These are phyloP conservation scores for Exophiala mesophila DNA, from an alignment of 2,329 filamentous ascomycete genomes.

Conservation along the genomic window DNA sequence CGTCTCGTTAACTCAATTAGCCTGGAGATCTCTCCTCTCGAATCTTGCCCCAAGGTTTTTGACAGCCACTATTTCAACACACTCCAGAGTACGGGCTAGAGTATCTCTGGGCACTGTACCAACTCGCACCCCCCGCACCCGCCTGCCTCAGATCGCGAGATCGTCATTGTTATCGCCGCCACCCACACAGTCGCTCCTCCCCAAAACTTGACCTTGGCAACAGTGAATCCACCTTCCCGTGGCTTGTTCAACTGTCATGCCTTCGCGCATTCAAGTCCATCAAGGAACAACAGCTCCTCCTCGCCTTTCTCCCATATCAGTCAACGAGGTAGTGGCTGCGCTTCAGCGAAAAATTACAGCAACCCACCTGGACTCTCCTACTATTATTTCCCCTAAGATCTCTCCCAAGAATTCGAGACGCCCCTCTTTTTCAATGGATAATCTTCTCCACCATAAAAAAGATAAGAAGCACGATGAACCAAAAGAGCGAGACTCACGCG, in stretches of 20 bases:
- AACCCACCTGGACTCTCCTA: conserved; percentile 15
- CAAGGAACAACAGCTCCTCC: conserved; percentile 18
- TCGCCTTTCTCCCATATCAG: conserved; percentile 16
- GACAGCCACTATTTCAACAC: too few species aligned
- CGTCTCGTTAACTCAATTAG: too few species aligned
- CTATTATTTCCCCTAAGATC: conserved; percentile 1
- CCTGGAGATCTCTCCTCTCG: too few species aligned
- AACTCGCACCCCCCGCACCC: too few species aligned
- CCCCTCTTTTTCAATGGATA: conserved; percentile 41
- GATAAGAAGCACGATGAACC: conserved; percentile 29
- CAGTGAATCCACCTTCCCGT: too few species aligned
- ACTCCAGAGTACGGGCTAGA: too few species aligned
- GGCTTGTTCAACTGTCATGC: conserved; percentile 9
- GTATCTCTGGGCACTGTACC: too few species aligned
- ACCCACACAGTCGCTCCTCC: too few species aligned
- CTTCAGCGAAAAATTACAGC: conserved; percentile 23
- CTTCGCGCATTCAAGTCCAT: conserved; percentile 14
- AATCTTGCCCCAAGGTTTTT: too few species aligned
- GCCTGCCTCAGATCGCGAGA: too few species aligned
- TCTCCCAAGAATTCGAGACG: conserved; percentile 27
- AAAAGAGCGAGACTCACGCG: conserved; percentile 33
- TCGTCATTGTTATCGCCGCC: too few species aligned
- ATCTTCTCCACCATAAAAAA: conserved; percentile 35
- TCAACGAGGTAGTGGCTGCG: conserved; percentile 25
- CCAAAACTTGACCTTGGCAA: too few species aligned